phyloP scores from a whole-genome alignment of 2,329 filamentous ascomycete species.

The Epichloe baconii region DNA sequence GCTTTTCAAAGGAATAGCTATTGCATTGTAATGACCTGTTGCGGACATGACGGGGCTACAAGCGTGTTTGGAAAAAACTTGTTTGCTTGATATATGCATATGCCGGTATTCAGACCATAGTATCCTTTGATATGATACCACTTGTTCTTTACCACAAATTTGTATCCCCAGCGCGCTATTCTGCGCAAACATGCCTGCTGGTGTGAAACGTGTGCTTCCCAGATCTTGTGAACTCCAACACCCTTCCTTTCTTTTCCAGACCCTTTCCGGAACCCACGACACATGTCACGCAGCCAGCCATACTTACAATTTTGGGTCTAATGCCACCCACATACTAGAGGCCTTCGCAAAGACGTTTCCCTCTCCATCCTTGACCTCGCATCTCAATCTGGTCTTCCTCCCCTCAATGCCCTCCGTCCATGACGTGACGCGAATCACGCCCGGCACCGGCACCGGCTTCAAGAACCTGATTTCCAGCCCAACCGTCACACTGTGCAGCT shows the following conservation, averaged over 20 bases:
- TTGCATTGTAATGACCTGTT: neutral
- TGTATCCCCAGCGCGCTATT: no score
- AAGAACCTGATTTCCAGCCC: conserved; percentile 22
- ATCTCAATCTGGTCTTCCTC: conserved; percentile 19
- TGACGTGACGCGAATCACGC: conserved; percentile 18
- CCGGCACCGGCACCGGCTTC: conserved; percentile 17
- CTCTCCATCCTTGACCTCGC: conserved; percentile 17
- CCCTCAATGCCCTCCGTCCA: conserved; percentile 20
- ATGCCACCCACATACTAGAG: conserved; percentile 20
- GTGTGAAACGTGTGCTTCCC: no score
- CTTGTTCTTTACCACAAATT: neutral
- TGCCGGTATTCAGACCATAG: neutral
- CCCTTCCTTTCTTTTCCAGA: neutral
- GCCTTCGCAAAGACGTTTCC: conserved; percentile 18
- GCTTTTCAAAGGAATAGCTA: no score
- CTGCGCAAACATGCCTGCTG: no score
- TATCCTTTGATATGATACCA: neutral
- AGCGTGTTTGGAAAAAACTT: neutral
- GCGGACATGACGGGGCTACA: neutral
- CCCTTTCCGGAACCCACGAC: neutral
- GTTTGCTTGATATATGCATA: neutral
- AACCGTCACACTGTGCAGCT: conserved; percentile 20
- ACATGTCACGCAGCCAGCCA: neutral
- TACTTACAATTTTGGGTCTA: conserved; percentile 17
- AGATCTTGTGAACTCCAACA: no score